Base-by-base conservation (phyloP, 2,329 filamentous ascomycete species). In the Fusarium globosum region DNA sequence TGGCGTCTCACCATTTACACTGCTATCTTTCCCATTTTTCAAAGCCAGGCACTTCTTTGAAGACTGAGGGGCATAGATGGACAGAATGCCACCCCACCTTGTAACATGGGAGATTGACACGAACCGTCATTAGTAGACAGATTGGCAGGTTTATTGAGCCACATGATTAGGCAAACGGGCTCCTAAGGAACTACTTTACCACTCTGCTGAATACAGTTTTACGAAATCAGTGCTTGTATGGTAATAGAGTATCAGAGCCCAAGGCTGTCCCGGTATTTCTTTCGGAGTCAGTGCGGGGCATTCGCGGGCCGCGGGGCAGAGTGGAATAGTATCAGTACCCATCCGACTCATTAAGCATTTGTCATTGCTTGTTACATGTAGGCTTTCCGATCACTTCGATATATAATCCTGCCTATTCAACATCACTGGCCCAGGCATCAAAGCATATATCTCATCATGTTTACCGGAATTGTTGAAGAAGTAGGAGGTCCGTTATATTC, bases 401-500 rank as follows among this genome's bases (percentile, higher is more conserved):
- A 55, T 42, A 55, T n/a, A 30, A 28, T 42, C 26, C 36, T 55
- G 6, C 26, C 36, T 42, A 28, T 42, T 30, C 15, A 30, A 14
- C 35, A n/a, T 55, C 23, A 18, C 26, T 30, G 36, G 11, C 15
- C 26, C 35, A 42, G 36, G 21, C 11, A 42, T 55, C 35, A 42
- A 41, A 55, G 21, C 51, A 41, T 10, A 53, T 16, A 28, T 18
- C 23, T 74, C 76, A 82, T 59, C 69, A 98, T 99, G 96, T 98
- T 99, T 81, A 98, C 96, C 65, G 96, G 96, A 77, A 93, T 97
- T 71, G 94, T 97, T 61, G 95, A 97, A 85, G 93, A 92, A 71
- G 92, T 98, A 73, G 96, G 96, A 86, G 95, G 96, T 97, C 86
- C 84, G 91, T 86, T 65, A 12, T 51, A 26, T 58, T 36, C 28